Base-by-base conservation (phyloP, 2,329 filamentous ascomycete species). In the Exserohilum turcica region DNA sequence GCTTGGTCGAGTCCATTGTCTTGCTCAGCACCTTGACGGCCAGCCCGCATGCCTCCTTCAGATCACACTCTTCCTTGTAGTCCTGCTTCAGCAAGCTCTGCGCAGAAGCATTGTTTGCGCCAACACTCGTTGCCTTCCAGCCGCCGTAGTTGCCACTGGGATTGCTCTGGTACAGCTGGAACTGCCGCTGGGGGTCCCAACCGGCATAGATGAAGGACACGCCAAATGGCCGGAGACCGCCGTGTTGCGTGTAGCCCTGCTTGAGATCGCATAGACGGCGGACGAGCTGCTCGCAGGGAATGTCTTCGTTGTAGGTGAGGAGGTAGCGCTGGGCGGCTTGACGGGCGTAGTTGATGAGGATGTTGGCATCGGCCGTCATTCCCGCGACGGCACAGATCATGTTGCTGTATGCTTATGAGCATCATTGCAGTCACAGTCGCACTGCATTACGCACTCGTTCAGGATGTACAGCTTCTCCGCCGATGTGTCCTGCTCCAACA, bases 151-250 rank as follows among this genome's bases (percentile, higher is more conserved):
- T 99, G 67, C 94, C 94, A 60, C 91, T 96, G 12, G 94, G 94
- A 78, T 99, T 99, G 82, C 92, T 97, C 77, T 97, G 92, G 81
- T 97, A 99, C 59, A 99, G 86, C 82, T 99, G 94, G 83, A 99
- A 99, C 76, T 97, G 89, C 71, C 92, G 86, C 78, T 95, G 90
- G 55, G 91, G 91, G 74, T 99, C 94, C 85, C 92, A 99, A 56
- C 94, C 94, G 43, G 95, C 95, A 75, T 99, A 99, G 84, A 99
- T 97, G 85, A 99, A 97, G 42, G 92, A 97, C 42, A 99, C 94
- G 77, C 94, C 94, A 69, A 99, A 99, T 13, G 94, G 94, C 67
- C 94, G 91, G 54, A 99, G 89, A 81, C 94, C 94, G 84, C 94
- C 94, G 74, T 97, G 94, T 77, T 99, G 94, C 62, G 94, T 99